phyloP scores from a whole-genome alignment of 2,329 filamentous ascomycete species.

The Aspergillus sp. region DNA sequence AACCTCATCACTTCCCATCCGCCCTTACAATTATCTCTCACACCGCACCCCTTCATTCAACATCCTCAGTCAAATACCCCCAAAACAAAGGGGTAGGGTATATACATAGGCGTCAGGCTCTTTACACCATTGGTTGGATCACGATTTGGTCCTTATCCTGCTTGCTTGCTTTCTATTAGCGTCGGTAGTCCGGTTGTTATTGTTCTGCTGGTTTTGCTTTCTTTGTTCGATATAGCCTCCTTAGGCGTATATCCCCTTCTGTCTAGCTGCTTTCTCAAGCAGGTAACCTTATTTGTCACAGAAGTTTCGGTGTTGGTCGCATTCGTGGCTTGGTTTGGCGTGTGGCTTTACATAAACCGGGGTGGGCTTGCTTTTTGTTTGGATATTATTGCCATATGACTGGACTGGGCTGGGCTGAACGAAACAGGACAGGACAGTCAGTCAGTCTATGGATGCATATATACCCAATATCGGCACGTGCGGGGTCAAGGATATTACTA shows the following conservation, averaged over 20 bases:
- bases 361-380: not conserved
- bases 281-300: not conserved
- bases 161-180: not conserved
- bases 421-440: not conserved
- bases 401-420: not conserved
- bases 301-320: not conserved
- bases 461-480: not conserved
- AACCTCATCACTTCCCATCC: not conserved
- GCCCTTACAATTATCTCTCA: not conserved
- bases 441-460: not conserved
- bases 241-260: not conserved
- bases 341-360: not conserved
- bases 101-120: slow-evolving; percentile 26
- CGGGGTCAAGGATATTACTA: too few species aligned
- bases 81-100: slow-evolving; percentile 20
- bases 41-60: slow-evolving; percentile 9
- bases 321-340: not conserved
- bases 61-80: slow-evolving; percentile 25
- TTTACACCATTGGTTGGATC: slow-evolving; percentile 4
- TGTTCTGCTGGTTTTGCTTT: not conserved
- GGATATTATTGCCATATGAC: not conserved
- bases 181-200: not conserved
- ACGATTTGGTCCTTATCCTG: not conserved
- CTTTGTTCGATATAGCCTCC: not conserved
- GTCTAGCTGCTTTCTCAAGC: not conserved